Base-by-base conservation (phyloP, 1,284 basidiomycete genomes). In the Pyrrhoderma lamaoense region DNA sequence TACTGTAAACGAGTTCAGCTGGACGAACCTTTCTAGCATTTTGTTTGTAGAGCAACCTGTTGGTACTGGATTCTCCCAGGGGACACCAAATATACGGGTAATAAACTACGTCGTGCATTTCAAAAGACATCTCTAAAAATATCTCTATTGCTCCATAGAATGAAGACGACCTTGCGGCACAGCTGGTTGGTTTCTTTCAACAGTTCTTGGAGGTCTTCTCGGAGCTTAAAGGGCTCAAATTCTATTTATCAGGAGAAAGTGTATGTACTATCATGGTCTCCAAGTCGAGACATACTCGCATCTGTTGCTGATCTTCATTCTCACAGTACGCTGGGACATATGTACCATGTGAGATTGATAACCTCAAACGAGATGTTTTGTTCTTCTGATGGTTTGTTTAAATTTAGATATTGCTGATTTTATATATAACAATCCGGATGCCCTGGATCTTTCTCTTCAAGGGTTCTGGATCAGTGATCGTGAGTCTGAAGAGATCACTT, bases 11-110 rank as follows among this genome's bases (percentile, higher is more conserved):
- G 75, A 82, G 56, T 79, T 77, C 62, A 84, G 84, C 60, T 92
- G 87, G 88, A 87, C 85, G 1, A 90, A 91, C 60, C 68, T 90
- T 23, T 85, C 84, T 1, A 86, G 81, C 54, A 69, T 90, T n/a
- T 67, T 91, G 13, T 92, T 77, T 73, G 76, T 92, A 4, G 89
- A 93, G 60, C 90, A 93, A 59, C 90, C 90, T 0, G 80, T 90
- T 22, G 85, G 86, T 5, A 89, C 86, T 0, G 90, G 90, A 1
- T 92, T 84, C 62, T 84, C 84, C 0, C 80, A 82, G 57, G 90
- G 90, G 3, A 73, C 60, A 7, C 84, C 85, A 1, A 77, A 82
- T 54, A 82, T 82, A 52, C 70, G 59, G 52, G 82, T 82, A 23
- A 40, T n/a, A n/a, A n/a, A n/a, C n/a, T n/a, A n/a, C n/a, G 43